Base-by-base conservation (phyloP, 805 yeast species). In the Huiozyma naganishii region DNA sequence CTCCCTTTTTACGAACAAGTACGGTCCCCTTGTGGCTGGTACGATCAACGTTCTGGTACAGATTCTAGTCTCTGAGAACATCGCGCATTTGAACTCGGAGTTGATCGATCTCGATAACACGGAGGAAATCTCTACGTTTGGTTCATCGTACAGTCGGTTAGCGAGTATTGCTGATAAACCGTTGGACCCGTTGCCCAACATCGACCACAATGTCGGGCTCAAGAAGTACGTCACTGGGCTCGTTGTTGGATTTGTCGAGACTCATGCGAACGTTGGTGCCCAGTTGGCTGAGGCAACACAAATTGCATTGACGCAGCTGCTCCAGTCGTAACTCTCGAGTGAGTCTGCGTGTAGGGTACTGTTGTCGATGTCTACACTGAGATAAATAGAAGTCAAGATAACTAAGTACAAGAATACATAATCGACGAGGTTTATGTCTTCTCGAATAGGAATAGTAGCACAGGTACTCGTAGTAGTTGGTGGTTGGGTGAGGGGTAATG, bases 51-150 rank as follows among this genome's bases (percentile, higher is more conserved):
- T 60, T 17, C 53, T 80, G 10, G 57, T 77, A 3, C 64, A 65
- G 36, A 54, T 70, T 5, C 48, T 63, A 6, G 49, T 63, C 6
- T 62, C 67, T 5, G 66, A 66, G 40, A 63, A 73, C 36, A 64
- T 69, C 38, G 64, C 61, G 8, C 62, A 63, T 38, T 46, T 62
- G 35, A 68, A 61, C 13, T 52, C 54, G n/a, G 67, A 70, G 36
- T 68, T 62, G 40, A 48, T 68, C 38, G 70, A 66, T 44, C 47
- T 64, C 4, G 61, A 67, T 36, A 82, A 80, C 50, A 53, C 74
- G 29, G 88, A 83, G 42, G 95, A 88, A 48, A 73, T 81, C 41
- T 65, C 88, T 0, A 70, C 92, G 2, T 92, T 89, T 64, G 97
- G 97, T 2, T 81, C 96, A 0, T 77, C 80, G 42, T 92, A 77